Evolutionary conservation across 2,329 filamentous ascomycete genomes (phyloP), one percentile per base, ranked within the genome.

Genomic region (Clonostachys chloroleuca): DNA sequence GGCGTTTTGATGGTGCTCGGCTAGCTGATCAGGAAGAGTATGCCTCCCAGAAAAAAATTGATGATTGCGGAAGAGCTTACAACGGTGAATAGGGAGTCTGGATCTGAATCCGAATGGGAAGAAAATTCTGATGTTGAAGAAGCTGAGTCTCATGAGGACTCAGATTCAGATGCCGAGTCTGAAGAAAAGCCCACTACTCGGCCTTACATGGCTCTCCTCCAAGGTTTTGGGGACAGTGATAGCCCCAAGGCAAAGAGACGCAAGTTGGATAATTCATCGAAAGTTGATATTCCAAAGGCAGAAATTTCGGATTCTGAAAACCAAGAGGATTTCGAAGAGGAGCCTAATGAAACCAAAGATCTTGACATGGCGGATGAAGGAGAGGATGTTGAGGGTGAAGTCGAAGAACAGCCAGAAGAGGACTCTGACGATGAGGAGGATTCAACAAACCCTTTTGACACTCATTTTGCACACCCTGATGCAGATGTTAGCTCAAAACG

Each of bases 381-480:
- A 3, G 57, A 59, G 6, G 52, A 51, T 10, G 45, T 24, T 4
- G 56, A 53, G 18, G 34, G 49, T 6, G 48, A 45, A 6, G 18
- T 47, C 4, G 61, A 62, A 14, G 63, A 64, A 6, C 50, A 59
- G 24, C 41, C 51, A n/a, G 54, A 66, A 13, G 65, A 69, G 12
- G 62, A 64, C 6, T 75, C 75, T 17, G 72, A 74, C 43, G 77
- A 80, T 40, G 73, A 78, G 13, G 73, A 77, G 43, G 73, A 81
- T 52, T 63, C 70, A 30, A 68, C 65, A 2, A 88, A 95, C 62
- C 86, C 89, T 0, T 96, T 95, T 59, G 87, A 94, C 52, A 68
- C 73, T 8, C 92, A 96, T 66, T 95, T 95, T 61, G 80, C 82
- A 34, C 75, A 75, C 40, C 81, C 84, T 0, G 78, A 92, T 42